Evolutionary conservation across 768 basidiomycete species (phyloP), one percentile per base, ranked within the genome.

Genomic region (Suillus subaureus): DNA sequence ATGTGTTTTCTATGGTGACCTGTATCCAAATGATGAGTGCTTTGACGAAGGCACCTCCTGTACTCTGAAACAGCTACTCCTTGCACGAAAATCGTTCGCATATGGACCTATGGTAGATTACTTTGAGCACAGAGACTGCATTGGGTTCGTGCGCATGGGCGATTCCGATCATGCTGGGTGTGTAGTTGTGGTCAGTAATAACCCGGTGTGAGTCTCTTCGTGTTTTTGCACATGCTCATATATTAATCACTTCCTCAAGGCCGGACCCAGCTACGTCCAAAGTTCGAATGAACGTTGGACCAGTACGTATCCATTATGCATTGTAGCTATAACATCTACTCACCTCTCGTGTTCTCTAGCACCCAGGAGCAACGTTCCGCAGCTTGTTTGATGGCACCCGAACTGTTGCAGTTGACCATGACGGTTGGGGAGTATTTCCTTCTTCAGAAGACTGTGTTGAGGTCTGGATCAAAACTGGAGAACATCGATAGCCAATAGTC

Each of bases 1-100:
- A 47, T 95, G 93, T 69, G 87, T 93, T n/a, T 95, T 94, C 75
- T 94, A 93, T 67, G 93, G 92, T 7, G 93, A 94, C 74, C 71
- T 94, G 18, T 93, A 92, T 70, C 89, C 87, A 0, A 90, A 92
- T 70, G 69, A 77, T 49, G 89, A 90, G 74, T 87, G 89, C 67
- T 91, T 87, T 71, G 82, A 88, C 67, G 82, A 82, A 66, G 72
- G 74, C 18, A 81, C 83, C 9, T 82, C 89, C 11, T 73, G 72
- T 39, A 84, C 84, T 54, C 80, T 94, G 58, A 79, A 71, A 55
- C 70, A 80, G 28, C 76, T 95, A 55, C 84, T 94, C 23, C 74
- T 81, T 51, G 85, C 82, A 39, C 89, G 93, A 69, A 86, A 85
- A 79, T 77, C 71, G 61, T 90, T 83, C 69, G 92, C 92, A 2